Evolutionary conservation across 257 asterid species (phyloP).

Genomic region (Scutellaria galericulata): DNA sequence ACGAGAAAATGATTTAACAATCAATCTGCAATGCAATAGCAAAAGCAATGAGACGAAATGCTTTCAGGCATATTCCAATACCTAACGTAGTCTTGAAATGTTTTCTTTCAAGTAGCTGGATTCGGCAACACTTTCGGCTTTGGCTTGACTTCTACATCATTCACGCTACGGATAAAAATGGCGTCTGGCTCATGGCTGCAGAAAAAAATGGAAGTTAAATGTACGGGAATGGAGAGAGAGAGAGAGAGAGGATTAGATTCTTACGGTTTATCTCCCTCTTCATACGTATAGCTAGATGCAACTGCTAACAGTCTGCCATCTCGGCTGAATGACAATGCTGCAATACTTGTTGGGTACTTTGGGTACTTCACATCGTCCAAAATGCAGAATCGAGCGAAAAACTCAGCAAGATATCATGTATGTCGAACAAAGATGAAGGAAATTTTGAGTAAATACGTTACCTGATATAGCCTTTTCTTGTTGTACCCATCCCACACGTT

Average conservation of each 20-base stretch:
- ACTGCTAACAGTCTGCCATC: constrained; percentile 87
- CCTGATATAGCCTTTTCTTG: constrained; percentile 95
- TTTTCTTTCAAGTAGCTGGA: constrained; percentile 51
- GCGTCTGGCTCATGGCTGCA: constrained; percentile 93
- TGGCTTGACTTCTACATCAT: constrained; percentile 94
- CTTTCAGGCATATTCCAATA: too few species aligned
- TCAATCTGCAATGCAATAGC: too few species aligned
- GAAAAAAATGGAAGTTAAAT: constrained; percentile 8
- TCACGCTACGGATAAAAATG: constrained; percentile 78
- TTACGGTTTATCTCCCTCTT: constrained; percentile 90
- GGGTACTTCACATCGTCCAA: constrained; percentile 58
- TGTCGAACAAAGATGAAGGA: neutral
- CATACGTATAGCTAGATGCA: constrained; percentile 92
- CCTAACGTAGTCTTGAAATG: too few species aligned
- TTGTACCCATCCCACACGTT: constrained; percentile 98
- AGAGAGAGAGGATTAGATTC: constrained; percentile 30
- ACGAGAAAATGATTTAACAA: too few species aligned
- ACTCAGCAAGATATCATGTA: constrained; percentile 13
- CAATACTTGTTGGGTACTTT: constrained; percentile 83
- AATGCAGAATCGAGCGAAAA: constrained; percentile 18
- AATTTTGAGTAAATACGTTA: constrained; percentile 35
- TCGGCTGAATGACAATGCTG: constrained; percentile 89
- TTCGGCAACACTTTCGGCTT: constrained; percentile 78
- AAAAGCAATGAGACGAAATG: too few species aligned
- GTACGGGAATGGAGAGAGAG: neutral